These are phyloP conservation scores for Hypoxylon sp. DNA, from an alignment of 2,329 filamentous ascomycete genomes.

Conservation along the genomic window DNA sequence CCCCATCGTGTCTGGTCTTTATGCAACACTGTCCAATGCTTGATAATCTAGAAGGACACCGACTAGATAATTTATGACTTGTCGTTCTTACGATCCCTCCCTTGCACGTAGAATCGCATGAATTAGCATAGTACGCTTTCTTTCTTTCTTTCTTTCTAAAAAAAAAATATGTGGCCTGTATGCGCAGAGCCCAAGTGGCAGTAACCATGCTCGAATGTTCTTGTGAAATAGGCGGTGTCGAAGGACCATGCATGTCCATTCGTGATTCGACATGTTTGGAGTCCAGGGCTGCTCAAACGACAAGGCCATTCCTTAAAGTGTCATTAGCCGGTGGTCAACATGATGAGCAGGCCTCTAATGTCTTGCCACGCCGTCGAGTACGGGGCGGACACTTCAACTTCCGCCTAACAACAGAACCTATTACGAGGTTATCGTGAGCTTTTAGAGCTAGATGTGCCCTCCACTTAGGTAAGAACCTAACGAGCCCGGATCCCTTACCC, in stretches of 20 bases:
- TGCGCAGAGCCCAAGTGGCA: slow-evolving; percentile 1
- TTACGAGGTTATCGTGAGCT: background rate
- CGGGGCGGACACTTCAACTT: slow-evolving; percentile 16
- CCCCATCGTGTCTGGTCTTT: slow-evolving; percentile 24
- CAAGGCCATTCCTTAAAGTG: slow-evolving; percentile 19
- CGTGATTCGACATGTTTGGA: background rate
- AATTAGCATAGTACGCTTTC: slow-evolving; percentile 4
- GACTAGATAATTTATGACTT: slow-evolving; percentile 12
- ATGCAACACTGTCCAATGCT: slow-evolving; percentile 16
- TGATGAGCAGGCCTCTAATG: slow-evolving; percentile 29
- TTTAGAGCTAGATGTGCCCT: slow-evolving; percentile 8
- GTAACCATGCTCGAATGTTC: background rate
- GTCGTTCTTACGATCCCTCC: slow-evolving; percentile 16
- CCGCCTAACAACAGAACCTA: slow-evolving; percentile 5
- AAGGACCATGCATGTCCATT: slow-evolving; percentile 5
- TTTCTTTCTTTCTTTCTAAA: too few species aligned
- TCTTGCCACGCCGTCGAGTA: slow-evolving; percentile 34
- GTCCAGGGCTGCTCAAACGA: slow-evolving; percentile 20
- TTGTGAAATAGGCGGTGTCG: background rate
- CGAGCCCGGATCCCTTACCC: slow-evolving; percentile 9
- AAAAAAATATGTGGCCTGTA: slow-evolving; percentile 9
- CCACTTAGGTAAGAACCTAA: slow-evolving; percentile 21
- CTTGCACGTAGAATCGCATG: slow-evolving; percentile 7
- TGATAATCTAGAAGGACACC: slow-evolving; percentile 8
- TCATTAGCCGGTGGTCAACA: slow-evolving; percentile 9